Evolutionary conservation across 2,329 filamentous ascomycete species (phyloP), one percentile per base, ranked within the genome.

Genomic region (Fusarium falciforme): DNA sequence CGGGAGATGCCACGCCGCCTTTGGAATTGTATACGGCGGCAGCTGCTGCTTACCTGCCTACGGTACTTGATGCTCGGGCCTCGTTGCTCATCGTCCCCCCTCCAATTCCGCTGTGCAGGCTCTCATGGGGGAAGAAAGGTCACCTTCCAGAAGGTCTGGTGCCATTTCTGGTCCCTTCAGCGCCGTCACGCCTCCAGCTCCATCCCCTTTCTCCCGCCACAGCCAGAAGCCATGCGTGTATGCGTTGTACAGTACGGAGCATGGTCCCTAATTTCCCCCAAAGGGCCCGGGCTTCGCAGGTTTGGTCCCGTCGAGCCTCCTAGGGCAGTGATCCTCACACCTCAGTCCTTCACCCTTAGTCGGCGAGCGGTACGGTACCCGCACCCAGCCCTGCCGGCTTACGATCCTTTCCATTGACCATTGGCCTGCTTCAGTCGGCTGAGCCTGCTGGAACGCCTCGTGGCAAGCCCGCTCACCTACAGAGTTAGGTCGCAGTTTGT

Each of bases 341-440:
- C 29, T 57, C 44, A 27, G 25, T 49, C 44, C 44, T 49, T 74
- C 49, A 42, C 36, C 33, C 67, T 71, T 66, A 29, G 38, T 31
- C 44, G 66, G 31, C n/a, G 38, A 63, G 66, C 31, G 29, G 31
- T 72, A 69, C 52, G 17, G 52, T 73, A 70, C 67, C 75, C 76
- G 75, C 73, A 72, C 52, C 70, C 61, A 71, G 66, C 66, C 75
- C 73, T 75, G 76, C 68, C 72, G 70, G 76, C 73, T 78, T 76
- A 76, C 70, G 73, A 74, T 75, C 69, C 76, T 75, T 76, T 70
- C 71, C 64, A 67, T 29, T 76, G 17, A 52, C 47, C 47, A 52
- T 52, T 59, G 27, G 47, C 47, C 47, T 52, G 16, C 35, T 66
- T 76, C 76, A 74, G 76, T 68, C 73, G 68, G 27, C 70, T 71